Conservation (phyloP, 2,329 filamentous ascomycete species). For the Sarocladium oryzae region DNA sequence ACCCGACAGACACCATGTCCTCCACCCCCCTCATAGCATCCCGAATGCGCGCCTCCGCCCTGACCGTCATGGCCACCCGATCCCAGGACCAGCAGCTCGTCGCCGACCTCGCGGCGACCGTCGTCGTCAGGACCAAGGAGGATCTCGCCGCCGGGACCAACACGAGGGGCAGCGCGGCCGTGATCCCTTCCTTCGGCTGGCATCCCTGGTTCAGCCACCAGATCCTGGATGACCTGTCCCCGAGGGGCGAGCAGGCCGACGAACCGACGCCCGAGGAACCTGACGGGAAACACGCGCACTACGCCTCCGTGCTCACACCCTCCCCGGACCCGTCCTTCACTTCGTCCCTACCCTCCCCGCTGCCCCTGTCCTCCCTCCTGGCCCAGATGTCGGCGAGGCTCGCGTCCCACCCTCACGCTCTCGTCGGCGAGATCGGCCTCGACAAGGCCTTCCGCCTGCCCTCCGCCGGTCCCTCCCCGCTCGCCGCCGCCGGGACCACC, state of each 20-base stretch:
- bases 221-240: slow-evolving; percentile 54
- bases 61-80: slow-evolving; percentile 74
- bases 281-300: slow-evolving; percentile 49
- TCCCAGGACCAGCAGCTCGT: slow-evolving; percentile 71
- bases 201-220: slow-evolving; percentile 83
- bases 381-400: slow-evolving; percentile 50
- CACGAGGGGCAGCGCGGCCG: neutral
- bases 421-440: slow-evolving; percentile 72
- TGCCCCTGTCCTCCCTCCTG: slow-evolving; percentile 52
- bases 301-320: slow-evolving; percentile 59
- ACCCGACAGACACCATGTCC: slow-evolving; percentile 72
- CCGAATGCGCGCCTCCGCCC: slow-evolving; percentile 56
- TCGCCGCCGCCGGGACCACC: slow-evolving; percentile 25
- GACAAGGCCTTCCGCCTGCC: slow-evolving; percentile 75
- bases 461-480: slow-evolving; percentile 55
- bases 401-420: slow-evolving; percentile 50
- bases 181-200: slow-evolving; percentile 75
- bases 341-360: slow-evolving; percentile 50
- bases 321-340: slow-evolving; percentile 34
- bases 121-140: slow-evolving; percentile 35
- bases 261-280: too few species aligned
- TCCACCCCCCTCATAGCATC: slow-evolving; percentile 49
- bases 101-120: slow-evolving; percentile 49
- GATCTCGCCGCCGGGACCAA: slow-evolving; percentile 10
- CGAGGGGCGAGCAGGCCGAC: too few species aligned